Percentiles rank a stretch among this genome's conserved stretches.
phyloP scores from a whole-genome alignment of 2,329 filamentous ascomycete species.

The Claviceps arundinis region DNA sequence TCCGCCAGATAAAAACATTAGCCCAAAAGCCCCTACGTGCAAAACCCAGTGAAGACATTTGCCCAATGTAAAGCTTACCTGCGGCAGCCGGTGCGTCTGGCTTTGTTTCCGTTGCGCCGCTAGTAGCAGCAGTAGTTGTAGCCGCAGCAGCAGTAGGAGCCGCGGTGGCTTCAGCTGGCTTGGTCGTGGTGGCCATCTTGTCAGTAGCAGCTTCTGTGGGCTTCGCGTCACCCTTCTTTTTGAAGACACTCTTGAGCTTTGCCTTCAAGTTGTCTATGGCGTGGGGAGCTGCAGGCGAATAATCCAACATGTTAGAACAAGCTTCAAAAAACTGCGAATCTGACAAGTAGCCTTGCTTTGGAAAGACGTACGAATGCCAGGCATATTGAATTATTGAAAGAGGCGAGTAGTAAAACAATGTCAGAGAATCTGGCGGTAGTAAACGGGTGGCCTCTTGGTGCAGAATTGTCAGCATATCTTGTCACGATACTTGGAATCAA shows the following conservation, averaged over 20 bases:
- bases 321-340: background rate
- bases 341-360: background rate
- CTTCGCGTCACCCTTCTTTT: conserved; percentile 30
- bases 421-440: background rate
- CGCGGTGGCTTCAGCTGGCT: conserved; percentile 14
- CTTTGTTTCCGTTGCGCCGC: conserved; percentile 24
- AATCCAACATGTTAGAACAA: conserved; percentile 1
- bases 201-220: conserved; percentile 4
- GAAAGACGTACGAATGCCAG: conserved; percentile 36
- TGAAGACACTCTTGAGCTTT: conserved; percentile 41
- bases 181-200: conserved; percentile 13
- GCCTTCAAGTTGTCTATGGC: conserved; percentile 42
- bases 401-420: background rate
- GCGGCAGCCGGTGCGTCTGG: conserved; percentile 17
- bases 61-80: conserved; percentile 12
- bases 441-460: background rate
- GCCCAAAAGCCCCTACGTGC: background rate
- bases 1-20: conserved; percentile 9
- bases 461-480: background rate
- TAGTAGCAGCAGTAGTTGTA: conserved; percentile 15
- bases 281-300: conserved; percentile 26
- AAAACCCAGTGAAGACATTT: background rate
- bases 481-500: background rate
- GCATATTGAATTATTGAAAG: conserved; percentile 25
- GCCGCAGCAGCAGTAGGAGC: conserved; percentile 11